Evolutionary conservation across 1,139 yeast genomes (phyloP).

Genomic region (Kodamaea ohmeri): DNA sequence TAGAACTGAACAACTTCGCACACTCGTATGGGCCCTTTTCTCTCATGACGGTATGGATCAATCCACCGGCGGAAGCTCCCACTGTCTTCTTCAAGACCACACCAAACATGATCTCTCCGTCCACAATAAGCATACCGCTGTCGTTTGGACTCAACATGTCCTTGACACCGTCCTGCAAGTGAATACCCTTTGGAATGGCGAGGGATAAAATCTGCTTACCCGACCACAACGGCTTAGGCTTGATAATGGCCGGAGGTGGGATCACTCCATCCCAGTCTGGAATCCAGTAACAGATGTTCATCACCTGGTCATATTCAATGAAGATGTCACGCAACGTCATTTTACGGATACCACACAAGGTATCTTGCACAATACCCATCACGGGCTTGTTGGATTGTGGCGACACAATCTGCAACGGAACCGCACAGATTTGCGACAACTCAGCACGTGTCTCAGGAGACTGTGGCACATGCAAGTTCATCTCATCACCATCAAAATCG

Average conservation of each 20-base stretch:
- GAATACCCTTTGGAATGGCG: conserved; percentile 95
- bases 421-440: conserved; percentile 90
- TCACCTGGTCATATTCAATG: conserved; percentile 87
- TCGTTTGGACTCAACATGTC: conserved; percentile 85
- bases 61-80: conserved; percentile 97
- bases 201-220: conserved; percentile 93
- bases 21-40: conserved; percentile 93
- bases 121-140: conserved; percentile 86
- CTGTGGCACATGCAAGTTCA: conserved; percentile 99
- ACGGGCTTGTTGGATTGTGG: conserved; percentile 99
- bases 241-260: conserved; percentile 93
- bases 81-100: conserved; percentile 97
- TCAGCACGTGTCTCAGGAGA: conserved; percentile 98
- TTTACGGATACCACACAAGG: conserved; percentile 94
- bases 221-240: conserved; percentile 96
- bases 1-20: conserved; percentile 86
- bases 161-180: conserved; percentile 87
- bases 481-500: conserved; percentile 99
- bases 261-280: conserved; percentile 99
- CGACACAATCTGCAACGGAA: conserved; percentile 94
- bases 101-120: conserved; percentile 95
- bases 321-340: conserved; percentile 89
- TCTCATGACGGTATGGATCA: conserved; percentile 94
- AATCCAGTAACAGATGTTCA: conserved; percentile 96
- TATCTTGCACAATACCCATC: conserved; percentile 99